Base-by-base conservation (phyloP, 163 green algal genomes). In the Volvox carteri region DNA sequence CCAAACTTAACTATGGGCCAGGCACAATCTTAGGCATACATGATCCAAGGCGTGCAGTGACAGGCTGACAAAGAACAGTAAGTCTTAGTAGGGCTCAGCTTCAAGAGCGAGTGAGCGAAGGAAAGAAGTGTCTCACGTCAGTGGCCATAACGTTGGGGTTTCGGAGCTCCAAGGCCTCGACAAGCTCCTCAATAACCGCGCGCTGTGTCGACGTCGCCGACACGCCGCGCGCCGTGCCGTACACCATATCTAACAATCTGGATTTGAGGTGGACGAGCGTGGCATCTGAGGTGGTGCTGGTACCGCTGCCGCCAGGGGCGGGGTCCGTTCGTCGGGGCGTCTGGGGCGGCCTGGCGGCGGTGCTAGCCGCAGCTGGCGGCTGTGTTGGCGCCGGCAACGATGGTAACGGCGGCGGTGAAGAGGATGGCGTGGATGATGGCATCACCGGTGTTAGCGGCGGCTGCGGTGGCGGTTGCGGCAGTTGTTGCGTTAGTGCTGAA, bases 101-200 rank as follows among this genome's bases (percentile, higher is more conserved):
- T n/a, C n/a, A n/a, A n/a, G n/a, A 16, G 12, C 6, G 11, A 30
- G 48, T 70, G n/a, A 33, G 21, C 39, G 19, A 23, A 7, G 75
- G 41, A 33, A 70, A 50, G 48, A 18, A 30, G 54, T 19, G 54
- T 12, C 7, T 58, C 9, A 91, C 19, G 90, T 87, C 81, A 16
- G 87, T 91, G 12, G 87, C 78, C 14, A 39, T 39, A 12, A 56
- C 68, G n/a, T 93, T 96, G 35, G 96, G 96, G 89, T 97, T 98
- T 39, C 62, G 42, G 5, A 94, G 93, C 90, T 98, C 96, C 79
- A 98, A 87, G 79, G 96, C 92, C 1, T 92, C 83, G 48, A 98
- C 94, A 7, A 98, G 89, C 93, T 98, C 96, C 33, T 92, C 93
- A 35, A 98, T 94, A 42, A 96, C 94, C 1, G 93, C 96, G 0